Conservation (phyloP, 257 asterid species). For the Dorcoceras hygrometricum region DNA sequence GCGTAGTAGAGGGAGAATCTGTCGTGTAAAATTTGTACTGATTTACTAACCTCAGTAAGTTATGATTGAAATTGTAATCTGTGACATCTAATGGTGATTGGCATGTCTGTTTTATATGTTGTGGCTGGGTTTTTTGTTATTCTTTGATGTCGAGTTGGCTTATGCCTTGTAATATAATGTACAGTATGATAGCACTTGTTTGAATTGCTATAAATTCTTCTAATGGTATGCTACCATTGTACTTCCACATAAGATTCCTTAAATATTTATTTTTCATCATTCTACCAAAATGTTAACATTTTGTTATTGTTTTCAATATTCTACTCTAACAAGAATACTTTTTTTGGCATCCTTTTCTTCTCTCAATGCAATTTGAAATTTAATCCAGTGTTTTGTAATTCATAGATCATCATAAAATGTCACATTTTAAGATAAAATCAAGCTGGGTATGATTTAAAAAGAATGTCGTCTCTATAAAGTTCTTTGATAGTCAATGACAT, state of each 20-base stretch:
- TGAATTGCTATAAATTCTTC: background rate
- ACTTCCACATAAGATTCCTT: background rate
- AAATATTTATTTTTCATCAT: background rate
- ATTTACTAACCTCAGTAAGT: background rate
- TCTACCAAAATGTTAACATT: slow-evolving; percentile 3
- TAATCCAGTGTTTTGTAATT: background rate
- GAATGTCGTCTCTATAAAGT: slow-evolving; percentile 5
- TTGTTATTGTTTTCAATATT: background rate
- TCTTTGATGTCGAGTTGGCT: background rate
- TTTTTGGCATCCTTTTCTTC: background rate
- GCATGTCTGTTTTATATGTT: background rate
- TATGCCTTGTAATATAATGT: background rate
- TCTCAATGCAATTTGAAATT: background rate
- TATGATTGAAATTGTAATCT: background rate
- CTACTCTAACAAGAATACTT: background rate
- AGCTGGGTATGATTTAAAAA: slow-evolving; percentile 10
- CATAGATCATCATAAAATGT: background rate
- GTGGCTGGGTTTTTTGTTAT: background rate
- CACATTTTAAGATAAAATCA: background rate
- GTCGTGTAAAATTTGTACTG: slow-evolving; percentile 6
- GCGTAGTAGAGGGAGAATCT: background rate
- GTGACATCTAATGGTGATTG: background rate
- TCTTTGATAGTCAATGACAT: slow-evolving; percentile 15
- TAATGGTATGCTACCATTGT: background rate
- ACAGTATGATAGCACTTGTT: background rate